Percentiles rank a stretch among this genome's conserved stretches.
phyloP scores from a whole-genome alignment of 2,329 filamentous ascomycete species.

The Macrophomina phaseolina region DNA sequence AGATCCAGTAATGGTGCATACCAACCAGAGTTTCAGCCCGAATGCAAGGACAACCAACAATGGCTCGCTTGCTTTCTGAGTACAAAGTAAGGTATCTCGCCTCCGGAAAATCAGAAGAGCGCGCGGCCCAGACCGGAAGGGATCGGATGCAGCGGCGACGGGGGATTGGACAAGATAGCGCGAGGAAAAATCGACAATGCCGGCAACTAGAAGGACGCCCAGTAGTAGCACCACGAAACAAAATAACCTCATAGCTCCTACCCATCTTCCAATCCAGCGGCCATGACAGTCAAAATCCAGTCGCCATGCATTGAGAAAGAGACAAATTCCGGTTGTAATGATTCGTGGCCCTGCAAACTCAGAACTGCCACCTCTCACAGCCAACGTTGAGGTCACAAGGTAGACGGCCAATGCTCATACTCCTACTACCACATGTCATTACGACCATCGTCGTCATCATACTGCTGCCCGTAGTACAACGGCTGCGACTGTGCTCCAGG shows the following conservation, averaged over 20 bases:
- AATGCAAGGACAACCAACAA: background rate
- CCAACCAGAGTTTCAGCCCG: conserved; percentile 2
- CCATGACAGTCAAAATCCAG: background rate
- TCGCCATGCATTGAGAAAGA: conserved; percentile 25
- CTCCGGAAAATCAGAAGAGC: background rate
- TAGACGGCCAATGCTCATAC: background rate
- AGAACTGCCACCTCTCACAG: background rate
- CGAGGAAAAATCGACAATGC: background rate
- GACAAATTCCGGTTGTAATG: background rate
- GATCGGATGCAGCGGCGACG: background rate
- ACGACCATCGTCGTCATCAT: conserved; percentile 36
- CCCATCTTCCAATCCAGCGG: background rate
- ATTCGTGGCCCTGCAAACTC: background rate
- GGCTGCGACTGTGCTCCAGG: conserved; percentile 30
- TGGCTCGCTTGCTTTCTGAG: background rate
- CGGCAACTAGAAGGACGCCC: background rate
- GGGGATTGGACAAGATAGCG: background rate
- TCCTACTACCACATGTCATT: conserved; percentile 46
- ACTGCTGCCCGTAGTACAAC: conserved; percentile 34
- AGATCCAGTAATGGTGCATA: background rate
- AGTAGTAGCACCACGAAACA: conserved; percentile 19
- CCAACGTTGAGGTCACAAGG: background rate
- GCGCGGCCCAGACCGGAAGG: background rate
- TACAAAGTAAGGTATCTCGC: background rate
- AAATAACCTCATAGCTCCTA: conserved; percentile 2